These are phyloP conservation scores for Mycena olivaceomarginata DNA, from an alignment of 768 basidiomycete species.

Conservation along the genomic window DNA sequence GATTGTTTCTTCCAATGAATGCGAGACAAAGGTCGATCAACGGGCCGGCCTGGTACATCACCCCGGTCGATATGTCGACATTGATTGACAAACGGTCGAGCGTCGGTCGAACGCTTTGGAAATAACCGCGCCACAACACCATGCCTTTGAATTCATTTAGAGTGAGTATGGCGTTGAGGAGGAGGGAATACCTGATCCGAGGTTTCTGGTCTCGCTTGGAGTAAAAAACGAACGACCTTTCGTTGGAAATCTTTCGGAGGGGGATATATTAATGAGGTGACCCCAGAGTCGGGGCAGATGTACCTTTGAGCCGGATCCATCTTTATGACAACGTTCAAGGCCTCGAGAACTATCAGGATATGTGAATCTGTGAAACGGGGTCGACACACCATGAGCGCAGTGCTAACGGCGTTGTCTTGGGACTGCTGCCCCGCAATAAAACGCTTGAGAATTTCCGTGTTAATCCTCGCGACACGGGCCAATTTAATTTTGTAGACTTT, in stretches of 20 bases:
- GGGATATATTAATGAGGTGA: neutral
- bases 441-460: conserved; percentile 49
- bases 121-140: conserved; percentile 83
- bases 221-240: conserved; percentile 87
- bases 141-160: conserved; percentile 59
- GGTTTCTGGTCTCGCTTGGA: conserved; percentile 69
- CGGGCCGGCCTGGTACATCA: conserved; percentile 80
- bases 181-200: conserved; percentile 47
- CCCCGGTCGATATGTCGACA: conserved; percentile 83
- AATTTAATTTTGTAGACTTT: conserved; percentile 30
- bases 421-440: conserved; percentile 73
- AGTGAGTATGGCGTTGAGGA: no score
- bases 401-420: conserved; percentile 78
- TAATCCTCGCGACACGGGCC: conserved; percentile 30
- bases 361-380: neutral
- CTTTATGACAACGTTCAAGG: conserved; percentile 82
- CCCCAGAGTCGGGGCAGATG: neutral
- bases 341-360: conserved; percentile 57
- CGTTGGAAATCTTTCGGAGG: conserved; percentile 64
- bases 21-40: conserved; percentile 73
- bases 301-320: conserved; percentile 80
- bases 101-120: conserved; percentile 82
- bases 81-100: conserved; percentile 77
- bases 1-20: conserved; percentile 61
- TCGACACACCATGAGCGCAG: conserved; percentile 75